phyloP scores from a whole-genome alignment of 495 filamentous ascomycete genomes.

The Hyaloscypha variabilis region DNA sequence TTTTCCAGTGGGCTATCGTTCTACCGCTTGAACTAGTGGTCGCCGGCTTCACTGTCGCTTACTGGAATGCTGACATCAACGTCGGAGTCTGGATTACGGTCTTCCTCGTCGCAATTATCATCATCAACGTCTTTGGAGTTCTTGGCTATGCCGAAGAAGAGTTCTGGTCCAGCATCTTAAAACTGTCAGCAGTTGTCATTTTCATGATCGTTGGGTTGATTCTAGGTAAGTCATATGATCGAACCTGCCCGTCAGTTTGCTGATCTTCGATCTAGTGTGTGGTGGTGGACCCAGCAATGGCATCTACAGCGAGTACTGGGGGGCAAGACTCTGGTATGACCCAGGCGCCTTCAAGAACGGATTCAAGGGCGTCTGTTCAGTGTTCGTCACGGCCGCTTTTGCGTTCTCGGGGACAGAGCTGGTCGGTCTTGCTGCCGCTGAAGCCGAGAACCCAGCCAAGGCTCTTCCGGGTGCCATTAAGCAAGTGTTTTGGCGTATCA shows the following conservation, averaged over 20 bases:
- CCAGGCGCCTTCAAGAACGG: constrained; percentile 72
- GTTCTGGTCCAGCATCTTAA: constrained; percentile 49
- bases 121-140: constrained; percentile 73
- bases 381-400: constrained; percentile 77
- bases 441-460: constrained; percentile 66
- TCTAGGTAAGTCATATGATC: constrained; percentile 33
- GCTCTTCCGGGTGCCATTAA: constrained; percentile 68
- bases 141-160: constrained; percentile 73
- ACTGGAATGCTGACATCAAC: constrained; percentile 49
- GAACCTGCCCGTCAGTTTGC: not conserved
- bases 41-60: constrained; percentile 56
- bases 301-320: constrained; percentile 55
- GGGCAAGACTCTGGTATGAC: constrained; percentile 65
- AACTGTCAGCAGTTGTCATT: constrained; percentile 42
- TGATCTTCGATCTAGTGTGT: constrained; percentile 12
- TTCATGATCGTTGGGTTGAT: constrained; percentile 58
- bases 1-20: constrained; percentile 63
- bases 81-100: constrained; percentile 66
- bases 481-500: constrained; percentile 76
- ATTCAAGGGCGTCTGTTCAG: constrained; percentile 71
- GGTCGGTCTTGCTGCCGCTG: constrained; percentile 72
- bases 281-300: constrained; percentile 29
- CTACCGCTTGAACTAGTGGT: constrained; percentile 58
- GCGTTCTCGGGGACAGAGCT: constrained; percentile 75
- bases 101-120: constrained; percentile 53